Conservation (phyloP, 805 yeast genomes). For the Candida insectorum region DNA sequence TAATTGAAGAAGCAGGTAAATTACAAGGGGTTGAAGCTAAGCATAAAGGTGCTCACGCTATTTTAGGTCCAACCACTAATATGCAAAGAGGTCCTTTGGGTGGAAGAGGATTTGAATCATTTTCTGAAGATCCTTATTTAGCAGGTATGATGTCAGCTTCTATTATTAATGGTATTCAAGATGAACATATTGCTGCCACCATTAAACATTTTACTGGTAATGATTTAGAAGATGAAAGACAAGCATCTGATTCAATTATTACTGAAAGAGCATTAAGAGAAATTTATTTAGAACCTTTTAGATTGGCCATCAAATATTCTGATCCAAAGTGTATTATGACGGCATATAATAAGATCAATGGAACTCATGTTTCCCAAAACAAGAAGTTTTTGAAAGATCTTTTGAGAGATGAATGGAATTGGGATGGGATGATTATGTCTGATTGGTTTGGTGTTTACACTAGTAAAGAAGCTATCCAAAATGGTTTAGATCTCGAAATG, state of each 20-base stretch:
- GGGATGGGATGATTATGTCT: constrained; percentile 54
- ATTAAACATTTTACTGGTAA: constrained; percentile 63
- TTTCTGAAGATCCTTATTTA: constrained; percentile 57
- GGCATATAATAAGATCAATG: constrained; percentile 60
- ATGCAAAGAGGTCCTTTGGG: constrained; percentile 60
- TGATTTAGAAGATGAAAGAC: constrained; percentile 58
- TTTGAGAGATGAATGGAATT: constrained; percentile 55
- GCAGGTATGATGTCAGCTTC: constrained; percentile 45
- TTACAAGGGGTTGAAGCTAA: constrained; percentile 54
- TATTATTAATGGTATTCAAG: constrained; percentile 54
- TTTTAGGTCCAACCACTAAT: constrained; percentile 42
- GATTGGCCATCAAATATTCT: constrained; percentile 51
- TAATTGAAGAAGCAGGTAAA: constrained; percentile 46
- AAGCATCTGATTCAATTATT: constrained; percentile 44
- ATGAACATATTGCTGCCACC: constrained; percentile 48
- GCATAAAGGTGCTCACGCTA: constrained; percentile 46
- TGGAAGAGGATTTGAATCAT: constrained; percentile 62
- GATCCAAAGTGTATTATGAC: constrained; percentile 60
- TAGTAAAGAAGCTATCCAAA: constrained; percentile 41
- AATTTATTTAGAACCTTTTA: constrained; percentile 61
- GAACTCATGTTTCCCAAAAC: constrained; percentile 52
- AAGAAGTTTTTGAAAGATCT: constrained; percentile 41
- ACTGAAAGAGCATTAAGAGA: constrained; percentile 63
- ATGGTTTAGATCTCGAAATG: constrained; percentile 64
- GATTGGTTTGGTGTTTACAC: constrained; percentile 64